phyloP scores from a whole-genome alignment of 768 basidiomycete genomes.

The Clitopilus hobsonii region DNA sequence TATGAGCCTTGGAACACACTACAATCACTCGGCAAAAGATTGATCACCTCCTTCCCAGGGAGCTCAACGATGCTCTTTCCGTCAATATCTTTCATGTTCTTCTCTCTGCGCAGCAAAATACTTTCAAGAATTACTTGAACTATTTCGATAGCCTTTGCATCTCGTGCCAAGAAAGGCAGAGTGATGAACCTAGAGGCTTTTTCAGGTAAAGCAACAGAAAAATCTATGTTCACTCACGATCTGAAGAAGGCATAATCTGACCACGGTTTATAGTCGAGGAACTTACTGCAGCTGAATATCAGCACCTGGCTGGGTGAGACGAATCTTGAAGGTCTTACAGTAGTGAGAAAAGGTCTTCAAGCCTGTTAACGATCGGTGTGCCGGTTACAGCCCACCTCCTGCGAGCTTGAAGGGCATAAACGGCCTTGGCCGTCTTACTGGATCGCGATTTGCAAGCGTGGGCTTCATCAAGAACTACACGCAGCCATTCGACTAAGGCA shows the following conservation, averaged over 20 bases:
- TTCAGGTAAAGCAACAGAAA: background rate
- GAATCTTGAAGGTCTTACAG: conserved; percentile 37
- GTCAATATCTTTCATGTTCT: conserved; percentile 83
- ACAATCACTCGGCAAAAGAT: background rate
- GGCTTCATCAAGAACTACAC: conserved; percentile 88
- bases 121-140: conserved; percentile 93
- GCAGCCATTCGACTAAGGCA: conserved; percentile 68
- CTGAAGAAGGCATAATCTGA: conserved; percentile 85
- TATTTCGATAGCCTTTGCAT: conserved; percentile 90
- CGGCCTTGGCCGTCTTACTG: conserved; percentile 85
- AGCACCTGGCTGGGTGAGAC: background rate
- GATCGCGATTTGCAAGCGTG: conserved; percentile 90
- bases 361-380: conserved; percentile 92
- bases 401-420: conserved; percentile 75
- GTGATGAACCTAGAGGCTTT: conserved; percentile 68
- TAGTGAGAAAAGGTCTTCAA: conserved; percentile 89
- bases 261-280: conserved; percentile 77
- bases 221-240: conserved; percentile 44
- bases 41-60: conserved; percentile 72
- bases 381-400: conserved; percentile 92
- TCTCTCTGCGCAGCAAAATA: conserved; percentile 84
- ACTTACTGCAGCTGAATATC: conserved; percentile 47
- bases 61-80: conserved; percentile 88
- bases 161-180: conserved; percentile 84
- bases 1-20: background rate